Percentiles rank a stretch among this genome's conserved stretches.
phyloP scores from a whole-genome alignment of 1,139 yeast genomes.

The Meyerozyma smithsonii region DNA sequence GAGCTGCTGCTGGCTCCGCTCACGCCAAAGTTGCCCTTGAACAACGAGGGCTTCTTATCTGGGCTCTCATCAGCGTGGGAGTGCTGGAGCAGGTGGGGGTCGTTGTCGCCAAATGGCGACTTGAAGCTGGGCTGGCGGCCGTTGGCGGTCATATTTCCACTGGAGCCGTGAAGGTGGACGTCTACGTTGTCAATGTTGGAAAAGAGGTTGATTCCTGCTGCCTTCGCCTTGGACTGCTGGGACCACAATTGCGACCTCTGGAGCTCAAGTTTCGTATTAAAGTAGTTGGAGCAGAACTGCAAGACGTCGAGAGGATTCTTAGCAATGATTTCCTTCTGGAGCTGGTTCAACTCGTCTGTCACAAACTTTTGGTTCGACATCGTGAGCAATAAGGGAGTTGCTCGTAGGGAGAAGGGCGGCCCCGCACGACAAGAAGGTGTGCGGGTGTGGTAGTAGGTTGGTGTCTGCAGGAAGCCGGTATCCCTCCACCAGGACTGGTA shows the following conservation, averaged over 20 bases:
- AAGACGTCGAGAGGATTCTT: constrained; percentile 65
- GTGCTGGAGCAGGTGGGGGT: constrained; percentile 50
- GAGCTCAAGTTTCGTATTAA: constrained; percentile 54
- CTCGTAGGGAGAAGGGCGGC: not conserved
- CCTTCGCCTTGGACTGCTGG: constrained; percentile 46
- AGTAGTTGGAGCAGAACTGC: constrained; percentile 73
- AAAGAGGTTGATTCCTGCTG: constrained; percentile 50
- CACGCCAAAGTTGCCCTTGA: constrained; percentile 44
- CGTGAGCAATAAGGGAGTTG: not conserved
- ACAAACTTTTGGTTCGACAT: constrained; percentile 1
- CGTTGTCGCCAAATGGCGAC: constrained; percentile 60
- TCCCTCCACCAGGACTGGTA: too few species aligned
- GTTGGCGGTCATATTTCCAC: constrained; percentile 19
- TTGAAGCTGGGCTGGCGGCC: constrained; percentile 51
- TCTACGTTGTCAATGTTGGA: constrained; percentile 32
- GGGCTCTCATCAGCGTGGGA: constrained; percentile 16
- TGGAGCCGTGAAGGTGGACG: constrained; percentile 18
- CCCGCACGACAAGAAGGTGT: not conserved
- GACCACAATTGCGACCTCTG: constrained; percentile 56
- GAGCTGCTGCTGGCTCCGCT: constrained; percentile 21
- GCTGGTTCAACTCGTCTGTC: constrained; percentile 50
- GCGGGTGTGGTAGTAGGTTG: not conserved
- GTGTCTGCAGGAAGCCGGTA: not conserved
- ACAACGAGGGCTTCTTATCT: constrained; percentile 18
- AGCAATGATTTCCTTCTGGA: constrained; percentile 56